These are phyloP conservation scores for Talaromyces ruber DNA, from an alignment of 495 filamentous ascomycete species.

Conservation along the genomic window DNA sequence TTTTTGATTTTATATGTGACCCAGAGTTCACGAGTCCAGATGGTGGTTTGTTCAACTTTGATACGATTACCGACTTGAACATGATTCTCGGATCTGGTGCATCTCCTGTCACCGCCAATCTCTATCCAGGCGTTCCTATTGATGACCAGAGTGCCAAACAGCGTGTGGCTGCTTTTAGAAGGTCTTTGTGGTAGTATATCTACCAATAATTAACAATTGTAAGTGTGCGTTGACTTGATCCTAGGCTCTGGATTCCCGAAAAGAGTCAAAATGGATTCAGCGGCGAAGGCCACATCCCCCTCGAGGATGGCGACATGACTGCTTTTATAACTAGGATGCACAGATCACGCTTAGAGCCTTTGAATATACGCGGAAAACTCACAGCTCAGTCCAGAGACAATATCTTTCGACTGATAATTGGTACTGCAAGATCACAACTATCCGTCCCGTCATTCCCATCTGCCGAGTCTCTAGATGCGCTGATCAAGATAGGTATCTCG, in stretches of 20 bases:
- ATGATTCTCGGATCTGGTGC: background rate
- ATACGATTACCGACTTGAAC: constrained; percentile 18
- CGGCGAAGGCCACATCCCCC: constrained; percentile 14
- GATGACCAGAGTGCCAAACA: constrained; percentile 12
- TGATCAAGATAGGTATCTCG: constrained; percentile 52
- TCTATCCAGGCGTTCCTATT: background rate
- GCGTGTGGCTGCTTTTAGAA: constrained; percentile 17
- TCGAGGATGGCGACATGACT: constrained; percentile 15
- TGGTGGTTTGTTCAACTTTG: constrained; percentile 13
- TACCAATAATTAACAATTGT: background rate
- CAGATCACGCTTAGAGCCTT: constrained; percentile 10
- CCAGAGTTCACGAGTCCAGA: constrained; percentile 12
- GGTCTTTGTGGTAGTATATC: constrained; percentile 16
- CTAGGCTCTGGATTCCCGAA: constrained; percentile 19
- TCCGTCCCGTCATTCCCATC: constrained; percentile 50
- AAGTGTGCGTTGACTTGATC: background rate
- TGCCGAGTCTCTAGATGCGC: constrained; percentile 42
- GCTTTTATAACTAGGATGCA: constrained; percentile 12
- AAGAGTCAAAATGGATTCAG: constrained; percentile 23
- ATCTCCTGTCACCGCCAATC: background rate
- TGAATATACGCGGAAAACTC: constrained; percentile 17
- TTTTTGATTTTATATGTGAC: constrained; percentile 21
- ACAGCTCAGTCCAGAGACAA: constrained; percentile 14
- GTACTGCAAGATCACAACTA: constrained; percentile 24
- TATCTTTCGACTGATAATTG: constrained; percentile 17